Conservation (phyloP, 2,329 filamentous ascomycete genomes). For the Podosphaera leucotricha region DNA sequence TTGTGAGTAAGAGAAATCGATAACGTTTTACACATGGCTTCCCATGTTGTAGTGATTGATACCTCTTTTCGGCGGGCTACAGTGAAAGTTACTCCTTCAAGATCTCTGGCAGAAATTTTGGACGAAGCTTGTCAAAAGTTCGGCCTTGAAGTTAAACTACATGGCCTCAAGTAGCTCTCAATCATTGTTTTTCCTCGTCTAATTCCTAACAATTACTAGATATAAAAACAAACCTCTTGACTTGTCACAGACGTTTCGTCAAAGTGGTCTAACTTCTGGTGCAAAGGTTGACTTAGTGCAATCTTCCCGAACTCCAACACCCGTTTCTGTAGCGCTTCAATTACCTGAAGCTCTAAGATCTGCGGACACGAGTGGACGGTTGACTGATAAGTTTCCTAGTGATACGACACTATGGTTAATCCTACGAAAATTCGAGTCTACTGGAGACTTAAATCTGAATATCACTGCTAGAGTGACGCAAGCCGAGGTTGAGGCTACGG, state of each 20-base stretch:
- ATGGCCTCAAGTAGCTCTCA: slow-evolving; percentile 50
- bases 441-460: slow-evolving; percentile 39
- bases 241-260: slow-evolving; percentile 60
- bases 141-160: slow-evolving; percentile 33
- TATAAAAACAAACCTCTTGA: slow-evolving; percentile 71
- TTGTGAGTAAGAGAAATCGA: not conserved
- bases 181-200: not conserved
- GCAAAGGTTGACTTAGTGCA: slow-evolving; percentile 84
- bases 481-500: slow-evolving; percentile 30
- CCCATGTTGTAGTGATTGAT: slow-evolving; percentile 73
- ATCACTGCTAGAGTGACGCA: slow-evolving; percentile 54
- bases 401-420: slow-evolving; percentile 77
- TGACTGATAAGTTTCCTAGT: slow-evolving; percentile 71
- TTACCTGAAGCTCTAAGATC: slow-evolving; percentile 48
- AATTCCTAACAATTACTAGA: slow-evolving; percentile 20
- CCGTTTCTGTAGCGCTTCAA: slow-evolving; percentile 74
- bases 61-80: slow-evolving; percentile 52
- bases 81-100: slow-evolving; percentile 64
- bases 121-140: slow-evolving; percentile 74
- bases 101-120: slow-evolving; percentile 62
- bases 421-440: slow-evolving; percentile 71
- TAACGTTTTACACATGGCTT: slow-evolving; percentile 36
- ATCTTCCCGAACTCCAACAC: slow-evolving; percentile 62
- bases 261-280: slow-evolving; percentile 60
- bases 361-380: slow-evolving; percentile 36